Conservation (phyloP, 2,329 filamentous ascomycete genomes). For the Davidsoniella australis region DNA sequence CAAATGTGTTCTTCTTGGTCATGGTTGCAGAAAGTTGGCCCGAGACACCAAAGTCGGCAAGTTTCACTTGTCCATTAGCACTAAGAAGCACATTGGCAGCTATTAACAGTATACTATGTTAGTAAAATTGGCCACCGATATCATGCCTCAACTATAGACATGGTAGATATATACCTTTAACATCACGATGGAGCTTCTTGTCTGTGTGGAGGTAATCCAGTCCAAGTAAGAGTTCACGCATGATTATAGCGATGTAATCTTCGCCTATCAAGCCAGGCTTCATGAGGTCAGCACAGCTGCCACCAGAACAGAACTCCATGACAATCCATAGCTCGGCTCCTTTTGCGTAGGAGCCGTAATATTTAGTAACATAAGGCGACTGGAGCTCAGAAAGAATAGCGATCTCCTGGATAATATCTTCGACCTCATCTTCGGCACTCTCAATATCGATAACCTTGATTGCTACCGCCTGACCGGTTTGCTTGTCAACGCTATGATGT, state of each 20-base stretch:
- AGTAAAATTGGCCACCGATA: conserved; percentile 2
- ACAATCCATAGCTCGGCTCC: conserved; percentile 97
- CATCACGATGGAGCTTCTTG: conserved; percentile 90
- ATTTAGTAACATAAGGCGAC: conserved; percentile 92
- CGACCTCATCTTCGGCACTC: conserved; percentile 96
- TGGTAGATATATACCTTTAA: conserved; percentile 53
- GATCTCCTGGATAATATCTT: conserved; percentile 98
- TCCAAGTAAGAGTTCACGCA: conserved; percentile 75
- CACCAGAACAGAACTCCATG: conserved; percentile 97
- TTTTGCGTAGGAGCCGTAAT: conserved; percentile 92
- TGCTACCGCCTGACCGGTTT: conserved; percentile 80
- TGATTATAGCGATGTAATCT: conserved; percentile 92
- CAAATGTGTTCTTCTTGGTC: conserved; percentile 99
- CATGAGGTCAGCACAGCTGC: conserved; percentile 90
- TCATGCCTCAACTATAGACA: not conserved
- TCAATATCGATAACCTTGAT: conserved; percentile 99
- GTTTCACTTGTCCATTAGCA: conserved; percentile 84
- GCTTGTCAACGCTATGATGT: conserved; percentile 63
- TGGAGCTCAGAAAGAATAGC: conserved; percentile 91
- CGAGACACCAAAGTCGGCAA: conserved; percentile 93
- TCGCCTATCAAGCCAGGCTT: conserved; percentile 83
- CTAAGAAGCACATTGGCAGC: conserved; percentile 86
- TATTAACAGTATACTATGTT: conserved; percentile 20
- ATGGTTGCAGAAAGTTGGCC: conserved; percentile 93
- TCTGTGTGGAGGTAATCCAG: conserved; percentile 87